phyloP scores from a whole-genome alignment of 495 filamentous ascomycete species.

The Chlorociboria aeruginascens region DNA sequence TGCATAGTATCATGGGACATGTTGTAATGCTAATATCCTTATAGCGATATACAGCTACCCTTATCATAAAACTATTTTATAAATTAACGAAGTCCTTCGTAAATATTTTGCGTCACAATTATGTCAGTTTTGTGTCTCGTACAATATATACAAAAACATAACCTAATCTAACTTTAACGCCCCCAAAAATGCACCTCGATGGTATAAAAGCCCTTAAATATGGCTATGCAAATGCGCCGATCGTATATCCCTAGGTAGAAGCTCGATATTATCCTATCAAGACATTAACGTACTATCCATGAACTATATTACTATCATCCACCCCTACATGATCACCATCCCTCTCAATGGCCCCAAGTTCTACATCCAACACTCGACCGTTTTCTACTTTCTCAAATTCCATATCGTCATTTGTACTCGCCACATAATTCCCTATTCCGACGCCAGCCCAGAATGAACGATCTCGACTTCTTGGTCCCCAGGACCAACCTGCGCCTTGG shows the following conservation, averaged over 20 bases:
- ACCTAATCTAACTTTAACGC: no score
- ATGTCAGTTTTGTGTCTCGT: no score
- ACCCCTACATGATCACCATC: background rate
- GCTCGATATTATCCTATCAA: constrained; percentile 3
- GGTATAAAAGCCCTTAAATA: no score
- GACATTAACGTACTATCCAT: background rate
- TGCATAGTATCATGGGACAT: no score
- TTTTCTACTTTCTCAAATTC: background rate
- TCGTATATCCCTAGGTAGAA: background rate
- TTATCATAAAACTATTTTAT: no score
- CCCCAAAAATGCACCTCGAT: background rate
- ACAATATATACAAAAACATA: no score
- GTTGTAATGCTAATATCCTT: no score
- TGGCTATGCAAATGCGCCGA: background rate
- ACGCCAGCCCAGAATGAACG: constrained; percentile 50
- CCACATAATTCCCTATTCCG: constrained; percentile 38
- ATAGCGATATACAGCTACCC: no score
- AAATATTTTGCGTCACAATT: no score
- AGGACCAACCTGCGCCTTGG: constrained; percentile 45
- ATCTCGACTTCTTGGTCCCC: constrained; percentile 39
- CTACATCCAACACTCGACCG: background rate
- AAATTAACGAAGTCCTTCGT: no score
- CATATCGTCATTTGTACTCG: constrained; percentile 5
- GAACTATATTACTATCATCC: background rate
- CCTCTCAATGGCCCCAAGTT: background rate